Base-by-base conservation (phyloP, 129 eudicot genomes). In the Kitagawia praeruptora region DNA sequence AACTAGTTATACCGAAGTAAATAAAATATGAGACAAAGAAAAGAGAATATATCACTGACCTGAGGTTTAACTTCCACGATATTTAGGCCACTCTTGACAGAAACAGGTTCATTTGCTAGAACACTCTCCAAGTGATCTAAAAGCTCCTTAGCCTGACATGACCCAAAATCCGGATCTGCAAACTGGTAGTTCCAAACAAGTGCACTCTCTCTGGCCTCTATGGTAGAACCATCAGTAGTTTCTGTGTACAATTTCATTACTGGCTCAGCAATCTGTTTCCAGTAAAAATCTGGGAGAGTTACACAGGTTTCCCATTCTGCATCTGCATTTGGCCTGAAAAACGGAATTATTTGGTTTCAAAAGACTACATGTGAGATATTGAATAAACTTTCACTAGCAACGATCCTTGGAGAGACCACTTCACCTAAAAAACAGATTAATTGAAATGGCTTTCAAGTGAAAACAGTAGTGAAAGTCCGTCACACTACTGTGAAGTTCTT, bases 151-250 rank as follows among this genome's bases (percentile, higher is more conserved):
- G 98, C 96, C 86, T 93, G 98, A 79, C 93, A 90, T 5, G 96
- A 90, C 19, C 98, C 98, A 23, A 93, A 93, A 81, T 93, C 98
- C 16, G 92, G 98, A 83, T 93, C 98, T 2, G 98, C 98, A 78
- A 85, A 87, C 76, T 86, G 91, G 85, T 93, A 91, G 67, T 93
- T 93, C 98, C 98, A 93, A n/a, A 91, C 98, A 75, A 93, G 92
- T 40, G 92, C 89, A 73, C 91, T 91, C 86, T 93, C 96, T 84
- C 85, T 93, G 10, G 83, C 75, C 80, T 93, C 96, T 76, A 93
- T 89, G 81, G 88, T 82, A 47, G 98, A 93, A 79, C 98, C 98
- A 73, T 93, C 96, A 0, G 96, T 93, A 79, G 98, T 91, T 85
- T 93, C 98, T 0, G 98, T 86, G 72, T 93, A 93, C 74, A 93